Evolutionary conservation across 2,329 filamentous ascomycete species (phyloP).

Genomic region (Lojkania enalia): DNA sequence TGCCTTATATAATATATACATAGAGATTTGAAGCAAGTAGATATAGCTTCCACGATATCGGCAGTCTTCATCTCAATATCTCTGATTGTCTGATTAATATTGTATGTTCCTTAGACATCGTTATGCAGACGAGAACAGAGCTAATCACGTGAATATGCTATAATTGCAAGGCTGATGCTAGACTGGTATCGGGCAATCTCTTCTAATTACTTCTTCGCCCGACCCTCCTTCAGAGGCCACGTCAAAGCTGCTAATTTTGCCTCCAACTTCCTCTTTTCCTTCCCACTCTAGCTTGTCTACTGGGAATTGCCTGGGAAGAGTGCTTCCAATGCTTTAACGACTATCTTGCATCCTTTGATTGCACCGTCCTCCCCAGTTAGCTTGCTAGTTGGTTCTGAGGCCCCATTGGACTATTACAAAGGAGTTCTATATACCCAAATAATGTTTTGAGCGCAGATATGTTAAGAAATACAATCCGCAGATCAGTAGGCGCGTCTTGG

Average conservation of each 20-base stretch:
- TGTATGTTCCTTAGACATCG: background rate
- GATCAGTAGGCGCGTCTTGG: slow-evolving; percentile 7
- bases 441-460: slow-evolving; percentile 7
- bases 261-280: slow-evolving; percentile 5
- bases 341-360: slow-evolving; percentile 5
- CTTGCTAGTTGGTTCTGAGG: background rate
- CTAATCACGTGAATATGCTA: slow-evolving; percentile 4
- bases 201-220: slow-evolving; percentile 7
- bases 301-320: slow-evolving; percentile 2
- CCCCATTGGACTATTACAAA: background rate
- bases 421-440: slow-evolving; percentile 8
- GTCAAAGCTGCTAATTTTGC: slow-evolving; percentile 2
- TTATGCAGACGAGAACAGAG: background rate
- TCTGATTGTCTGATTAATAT: slow-evolving; percentile 8
- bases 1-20: background rate
- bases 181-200: slow-evolving; percentile 8
- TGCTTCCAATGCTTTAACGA: background rate
- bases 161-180: slow-evolving; percentile 8
- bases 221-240: slow-evolving; percentile 10
- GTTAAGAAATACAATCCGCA: slow-evolving; percentile 7
- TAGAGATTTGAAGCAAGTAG: background rate
- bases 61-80: slow-evolving; percentile 3
- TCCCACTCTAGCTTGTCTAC: background rate
- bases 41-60: slow-evolving; percentile 4
- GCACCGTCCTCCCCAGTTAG: slow-evolving; percentile 2